Percentiles rank a stretch among this genome's conserved stretches.
Evolutionary conservation across 176 grass and related monocot species (phyloP).

Genomic region (Musa itinerans): DNA sequence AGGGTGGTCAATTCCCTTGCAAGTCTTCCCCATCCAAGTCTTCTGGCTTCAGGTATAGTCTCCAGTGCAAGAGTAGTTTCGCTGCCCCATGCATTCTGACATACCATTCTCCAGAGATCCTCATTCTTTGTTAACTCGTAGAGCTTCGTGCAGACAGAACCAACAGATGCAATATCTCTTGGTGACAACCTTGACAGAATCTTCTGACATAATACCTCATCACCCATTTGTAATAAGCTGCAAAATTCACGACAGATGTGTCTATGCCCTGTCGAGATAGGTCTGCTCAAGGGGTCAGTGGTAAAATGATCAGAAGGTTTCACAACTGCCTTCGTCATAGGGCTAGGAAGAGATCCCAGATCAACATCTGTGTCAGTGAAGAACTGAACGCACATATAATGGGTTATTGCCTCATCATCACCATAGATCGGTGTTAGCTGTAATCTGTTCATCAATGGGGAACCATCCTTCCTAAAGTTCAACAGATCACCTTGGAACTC

Average conservation of each 20-base stretch:
- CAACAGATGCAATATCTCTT: conserved; percentile 81
- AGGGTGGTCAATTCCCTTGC: conserved; percentile 83
- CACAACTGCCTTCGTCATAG: conserved; percentile 31
- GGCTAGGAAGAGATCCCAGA: conserved; percentile 56
- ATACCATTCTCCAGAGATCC: conserved; percentile 94
- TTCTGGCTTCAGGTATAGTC: conserved; percentile 62
- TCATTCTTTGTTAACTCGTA: conserved; percentile 76
- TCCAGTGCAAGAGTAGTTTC: conserved; percentile 63
- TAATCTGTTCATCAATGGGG: conserved; percentile 74
- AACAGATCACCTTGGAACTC: conserved; percentile 77
- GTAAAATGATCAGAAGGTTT: conserved; percentile 24
- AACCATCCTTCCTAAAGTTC: conserved; percentile 85
- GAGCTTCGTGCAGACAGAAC: conserved; percentile 64
- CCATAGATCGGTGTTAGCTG: conserved; percentile 82
- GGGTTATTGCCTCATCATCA: conserved; percentile 68
- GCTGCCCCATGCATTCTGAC: conserved; percentile 78
- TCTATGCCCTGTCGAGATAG: conserved; percentile 32
- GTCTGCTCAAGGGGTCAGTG: conserved; percentile 19
- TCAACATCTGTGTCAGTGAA: conserved; percentile 66
- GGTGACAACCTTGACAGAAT: conserved; percentile 69
- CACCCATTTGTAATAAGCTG: conserved; percentile 60
- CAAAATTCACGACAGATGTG: conserved; percentile 48
- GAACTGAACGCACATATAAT: conserved; percentile 86
- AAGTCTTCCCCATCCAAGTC: conserved; percentile 64
- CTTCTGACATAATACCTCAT: conserved; percentile 78